phyloP scores from a whole-genome alignment of 768 basidiomycete genomes.

The Rhizopogon salebrosus region DNA sequence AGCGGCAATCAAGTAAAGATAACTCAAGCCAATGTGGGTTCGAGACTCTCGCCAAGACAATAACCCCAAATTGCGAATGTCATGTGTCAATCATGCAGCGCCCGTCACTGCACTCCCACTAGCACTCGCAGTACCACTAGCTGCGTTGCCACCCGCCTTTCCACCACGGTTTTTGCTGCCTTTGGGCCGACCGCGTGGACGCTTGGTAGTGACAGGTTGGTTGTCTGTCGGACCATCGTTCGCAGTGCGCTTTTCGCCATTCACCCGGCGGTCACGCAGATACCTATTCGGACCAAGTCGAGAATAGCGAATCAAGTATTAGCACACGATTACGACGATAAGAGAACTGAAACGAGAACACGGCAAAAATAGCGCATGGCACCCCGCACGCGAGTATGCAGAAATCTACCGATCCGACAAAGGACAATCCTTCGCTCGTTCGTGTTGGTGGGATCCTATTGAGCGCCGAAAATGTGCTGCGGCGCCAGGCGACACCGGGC shows the following conservation, averaged over 20 bases:
- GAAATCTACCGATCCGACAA: background rate
- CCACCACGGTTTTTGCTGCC: slow-evolving; percentile 56
- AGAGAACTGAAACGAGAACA: too few species aligned
- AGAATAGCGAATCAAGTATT: slow-evolving; percentile 1
- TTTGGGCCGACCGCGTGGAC: slow-evolving; percentile 63
- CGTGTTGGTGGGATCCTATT: too few species aligned
- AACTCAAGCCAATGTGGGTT: background rate
- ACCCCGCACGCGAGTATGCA: background rate
- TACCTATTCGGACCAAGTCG: slow-evolving; percentile 48
- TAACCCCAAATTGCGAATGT: background rate
- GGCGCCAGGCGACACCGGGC: background rate
- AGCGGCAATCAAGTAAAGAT: background rate
- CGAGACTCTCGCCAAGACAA: background rate
- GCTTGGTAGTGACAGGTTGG: slow-evolving; percentile 31
- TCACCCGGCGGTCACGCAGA: slow-evolving; percentile 56
- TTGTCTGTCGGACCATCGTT: slow-evolving; percentile 26
- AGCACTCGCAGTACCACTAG: slow-evolving; percentile 1
- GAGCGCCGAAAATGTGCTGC: background rate
- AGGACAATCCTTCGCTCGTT: background rate
- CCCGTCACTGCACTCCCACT: slow-evolving; percentile 8
- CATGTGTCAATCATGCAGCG: background rate
- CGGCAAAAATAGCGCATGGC: background rate
- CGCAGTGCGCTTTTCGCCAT: slow-evolving; percentile 35
- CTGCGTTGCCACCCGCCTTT: slow-evolving; percentile 5
- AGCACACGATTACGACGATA: slow-evolving; percentile 11